These are phyloP conservation scores for Penicillium macrosclerotiorum DNA, from an alignment of 495 filamentous ascomycete genomes.

Conservation along the genomic window DNA sequence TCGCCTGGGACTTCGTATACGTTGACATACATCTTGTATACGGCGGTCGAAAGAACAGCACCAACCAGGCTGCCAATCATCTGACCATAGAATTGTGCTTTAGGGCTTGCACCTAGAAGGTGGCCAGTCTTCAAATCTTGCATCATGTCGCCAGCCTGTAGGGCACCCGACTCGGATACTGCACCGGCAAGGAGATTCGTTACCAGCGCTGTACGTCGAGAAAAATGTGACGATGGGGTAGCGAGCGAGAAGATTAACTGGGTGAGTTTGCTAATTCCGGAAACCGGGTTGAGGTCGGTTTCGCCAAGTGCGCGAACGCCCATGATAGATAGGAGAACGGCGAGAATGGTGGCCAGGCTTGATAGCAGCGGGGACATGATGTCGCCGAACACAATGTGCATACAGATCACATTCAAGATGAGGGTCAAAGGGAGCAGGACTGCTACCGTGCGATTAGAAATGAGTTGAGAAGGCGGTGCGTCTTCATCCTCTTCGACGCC, in stretches of 20 bases:
- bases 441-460: conserved; percentile 68
- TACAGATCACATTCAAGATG: conserved; percentile 72
- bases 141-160: conserved; percentile 97
- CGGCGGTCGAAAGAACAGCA: conserved; percentile 78
- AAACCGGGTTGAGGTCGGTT: conserved; percentile 96
- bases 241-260: conserved; percentile 91
- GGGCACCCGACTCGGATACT: conserved; percentile 78
- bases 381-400: conserved; percentile 74
- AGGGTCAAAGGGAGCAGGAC: conserved; percentile 75
- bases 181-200: conserved; percentile 97
- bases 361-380: conserved; percentile 63
- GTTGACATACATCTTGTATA: conserved; percentile 87
- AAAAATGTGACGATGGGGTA: conserved; percentile 69
- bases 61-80: conserved; percentile 88
- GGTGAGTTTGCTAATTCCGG: conserved; percentile 93
- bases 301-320: conserved; percentile 92
- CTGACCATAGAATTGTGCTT: conserved; percentile 95
- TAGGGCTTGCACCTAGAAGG: conserved; percentile 84
- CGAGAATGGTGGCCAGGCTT: conserved; percentile 79
- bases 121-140: conserved; percentile 98
- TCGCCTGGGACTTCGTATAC: conserved; percentile 87
- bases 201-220: conserved; percentile 62
- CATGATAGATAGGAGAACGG: conserved; percentile 89
- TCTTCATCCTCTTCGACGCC: conserved; percentile 56
- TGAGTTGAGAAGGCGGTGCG: conserved; percentile 78